A percentile compares a stretch with the other conserved stretches of the same genome.
phyloP scores from a whole-genome alignment of 306 rosid species.

The Hylodesmum podocarpum region DNA sequence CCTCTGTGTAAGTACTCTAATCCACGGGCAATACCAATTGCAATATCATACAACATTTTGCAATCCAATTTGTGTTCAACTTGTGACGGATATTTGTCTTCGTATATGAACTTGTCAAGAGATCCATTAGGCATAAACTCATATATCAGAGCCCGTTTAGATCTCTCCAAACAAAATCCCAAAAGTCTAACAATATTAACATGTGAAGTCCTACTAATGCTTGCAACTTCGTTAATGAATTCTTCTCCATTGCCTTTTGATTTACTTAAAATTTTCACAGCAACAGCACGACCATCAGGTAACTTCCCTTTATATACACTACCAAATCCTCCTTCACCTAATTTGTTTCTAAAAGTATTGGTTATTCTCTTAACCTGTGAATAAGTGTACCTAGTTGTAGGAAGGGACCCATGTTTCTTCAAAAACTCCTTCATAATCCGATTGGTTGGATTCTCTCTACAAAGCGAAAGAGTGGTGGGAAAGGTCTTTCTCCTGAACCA shows the following conservation, averaged over 20 bases:
- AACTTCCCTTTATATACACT: constrained; percentile 31
- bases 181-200: constrained; percentile 33
- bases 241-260: constrained; percentile 36
- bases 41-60: constrained; percentile 31
- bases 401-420: constrained; percentile 17
- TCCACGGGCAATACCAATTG: constrained; percentile 48
- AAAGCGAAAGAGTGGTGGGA: no score
- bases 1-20: constrained; percentile 45
- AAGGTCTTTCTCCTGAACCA: background rate
- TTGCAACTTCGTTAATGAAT: constrained; percentile 29
- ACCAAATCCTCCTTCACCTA: constrained; percentile 46
- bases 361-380: constrained; percentile 35
- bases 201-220: constrained; percentile 37
- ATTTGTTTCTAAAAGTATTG: constrained; percentile 26
- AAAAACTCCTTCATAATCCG: constrained; percentile 14
- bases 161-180: constrained; percentile 26
- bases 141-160: constrained; percentile 34
- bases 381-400: constrained; percentile 28
- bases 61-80: constrained; percentile 13
- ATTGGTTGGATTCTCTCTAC: background rate
- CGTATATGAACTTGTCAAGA: constrained; percentile 45
- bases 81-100: background rate
- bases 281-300: constrained; percentile 27
- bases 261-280: constrained; percentile 41
- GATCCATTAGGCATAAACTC: constrained; percentile 54